Evolutionary conservation across 1,284 basidiomycete species (phyloP).

Genomic region (Tausonia pullulans): DNA sequence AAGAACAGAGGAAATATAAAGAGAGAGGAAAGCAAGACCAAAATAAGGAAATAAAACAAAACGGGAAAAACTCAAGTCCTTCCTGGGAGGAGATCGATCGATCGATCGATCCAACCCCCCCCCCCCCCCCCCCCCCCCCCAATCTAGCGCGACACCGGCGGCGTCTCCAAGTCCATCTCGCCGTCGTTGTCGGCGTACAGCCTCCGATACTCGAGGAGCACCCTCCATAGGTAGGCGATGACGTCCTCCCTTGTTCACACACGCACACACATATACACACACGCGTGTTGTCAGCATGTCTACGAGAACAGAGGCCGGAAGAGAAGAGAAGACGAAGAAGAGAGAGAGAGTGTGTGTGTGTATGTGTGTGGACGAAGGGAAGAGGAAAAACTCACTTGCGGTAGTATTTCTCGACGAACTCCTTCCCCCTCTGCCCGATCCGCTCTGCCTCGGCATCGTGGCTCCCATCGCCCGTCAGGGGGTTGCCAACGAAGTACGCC

Average conservation of each 20-base stretch:
- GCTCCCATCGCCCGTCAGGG: slow-evolving; percentile 20
- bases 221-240: not conserved
- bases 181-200: not conserved
- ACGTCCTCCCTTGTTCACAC: not conserved
- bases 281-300: too few relatives aligned
- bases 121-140: too few relatives aligned
- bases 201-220: slow-evolving; percentile 6
- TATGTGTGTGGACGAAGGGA: not conserved
- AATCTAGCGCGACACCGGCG: too few relatives aligned
- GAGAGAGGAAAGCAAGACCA: not conserved
- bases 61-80: too few relatives aligned
- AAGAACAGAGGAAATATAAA: not conserved
- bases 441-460: slow-evolving; percentile 22
- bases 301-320: too few relatives aligned
- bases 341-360: not conserved
- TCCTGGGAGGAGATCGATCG: not conserved
- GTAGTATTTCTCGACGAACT: not conserved
- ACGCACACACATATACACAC: not conserved
- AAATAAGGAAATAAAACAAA: too few relatives aligned
- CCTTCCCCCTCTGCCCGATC: not conserved
- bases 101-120: too few relatives aligned
- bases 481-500: slow-evolving; percentile 29
- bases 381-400: not conserved
- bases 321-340: not conserved
- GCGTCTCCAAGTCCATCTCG: not conserved